These are phyloP conservation scores for Populus tremula DNA, from an alignment of 345 rosid species.

Conservation along the genomic window DNA sequence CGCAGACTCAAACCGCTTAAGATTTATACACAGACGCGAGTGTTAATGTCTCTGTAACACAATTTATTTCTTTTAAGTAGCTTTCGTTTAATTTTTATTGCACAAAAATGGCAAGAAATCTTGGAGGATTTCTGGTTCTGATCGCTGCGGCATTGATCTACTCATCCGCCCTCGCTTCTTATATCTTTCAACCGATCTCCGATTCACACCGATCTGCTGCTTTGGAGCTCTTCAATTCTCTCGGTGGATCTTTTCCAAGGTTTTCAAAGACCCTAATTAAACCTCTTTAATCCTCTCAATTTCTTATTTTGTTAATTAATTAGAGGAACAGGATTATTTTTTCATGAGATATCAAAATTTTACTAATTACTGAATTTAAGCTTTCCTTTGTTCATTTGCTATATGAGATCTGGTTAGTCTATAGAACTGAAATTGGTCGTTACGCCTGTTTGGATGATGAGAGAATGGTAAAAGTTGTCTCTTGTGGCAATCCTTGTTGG, in stretches of 20 bases:
- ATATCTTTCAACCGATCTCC: constrained; percentile 72
- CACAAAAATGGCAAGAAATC: constrained; percentile 32
- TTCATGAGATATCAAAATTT: not conserved
- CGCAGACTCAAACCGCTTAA: not conserved
- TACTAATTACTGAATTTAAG: not conserved
- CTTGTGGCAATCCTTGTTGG: not conserved
- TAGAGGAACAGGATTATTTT: not conserved
- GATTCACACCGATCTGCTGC: constrained; percentile 95
- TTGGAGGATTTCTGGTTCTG: constrained; percentile 38
- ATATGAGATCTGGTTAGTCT: not conserved
- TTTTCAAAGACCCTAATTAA: constrained; percentile 11
- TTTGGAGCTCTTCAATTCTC: constrained; percentile 54
- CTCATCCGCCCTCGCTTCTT: constrained; percentile 35
- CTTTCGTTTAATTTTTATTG: not conserved
- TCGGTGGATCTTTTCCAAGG: constrained; percentile 72
- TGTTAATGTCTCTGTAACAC: not conserved
- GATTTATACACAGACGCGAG: not conserved
- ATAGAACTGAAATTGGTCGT: not conserved
- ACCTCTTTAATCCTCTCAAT: not conserved
- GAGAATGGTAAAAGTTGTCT: not conserved
- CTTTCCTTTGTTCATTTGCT: not conserved
- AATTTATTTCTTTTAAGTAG: not conserved
- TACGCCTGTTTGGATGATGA: not conserved
- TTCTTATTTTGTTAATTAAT: not conserved
- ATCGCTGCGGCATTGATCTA: constrained; percentile 46